Evolutionary conservation across 352 stramenopile species (phyloP), one percentile per base, ranked within the genome.

Genomic region (Elongisporangium prolatum): DNA sequence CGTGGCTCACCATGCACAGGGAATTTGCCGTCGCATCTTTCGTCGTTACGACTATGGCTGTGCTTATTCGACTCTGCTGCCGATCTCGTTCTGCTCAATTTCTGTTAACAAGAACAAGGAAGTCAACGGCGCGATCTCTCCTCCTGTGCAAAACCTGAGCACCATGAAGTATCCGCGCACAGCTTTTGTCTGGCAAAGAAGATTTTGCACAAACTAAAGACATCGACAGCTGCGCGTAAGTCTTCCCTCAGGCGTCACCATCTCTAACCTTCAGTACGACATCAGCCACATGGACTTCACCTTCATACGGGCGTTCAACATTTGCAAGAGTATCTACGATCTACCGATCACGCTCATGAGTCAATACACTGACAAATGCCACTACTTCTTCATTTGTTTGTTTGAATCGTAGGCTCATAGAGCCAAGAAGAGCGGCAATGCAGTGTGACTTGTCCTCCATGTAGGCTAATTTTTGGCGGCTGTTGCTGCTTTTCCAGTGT

Each of bases 251-350:
- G 54, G 62, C 20, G 80, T 74, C 38, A 57, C 82, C 49, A 47
- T 84, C 5, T 57, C 65, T 18, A 74, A 82, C 14, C 57, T 72
- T 38, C 25, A 67, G 2, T 52, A 83, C 18, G 38, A 60, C 25
- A 79, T 77, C 57, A 84, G 74, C 50, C 74, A 83, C 57, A 58
- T 84, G 53, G 74, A 86, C 66, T 82, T 81, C 34, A 80, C 66
- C 11, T 84, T n/a, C n/a, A n/a, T n/a, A n/a, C n/a, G 72, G 76
- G 65, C 69, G 2, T 52, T 59, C 24, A 66, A 84, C 48, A 67
- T 62, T 21, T 69, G 67, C 18, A 57, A 79, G 38, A 71, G 55
- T 16, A 52, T 82, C 11, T 86, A 84, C 57, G 59, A 72, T 40
- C 66, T 71, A 10, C 22, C 84, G 21, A 65, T 86, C 28, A 21